phyloP scores from a whole-genome alignment of 108 stramenopile species.

The Cyclotella sp. region DNA sequence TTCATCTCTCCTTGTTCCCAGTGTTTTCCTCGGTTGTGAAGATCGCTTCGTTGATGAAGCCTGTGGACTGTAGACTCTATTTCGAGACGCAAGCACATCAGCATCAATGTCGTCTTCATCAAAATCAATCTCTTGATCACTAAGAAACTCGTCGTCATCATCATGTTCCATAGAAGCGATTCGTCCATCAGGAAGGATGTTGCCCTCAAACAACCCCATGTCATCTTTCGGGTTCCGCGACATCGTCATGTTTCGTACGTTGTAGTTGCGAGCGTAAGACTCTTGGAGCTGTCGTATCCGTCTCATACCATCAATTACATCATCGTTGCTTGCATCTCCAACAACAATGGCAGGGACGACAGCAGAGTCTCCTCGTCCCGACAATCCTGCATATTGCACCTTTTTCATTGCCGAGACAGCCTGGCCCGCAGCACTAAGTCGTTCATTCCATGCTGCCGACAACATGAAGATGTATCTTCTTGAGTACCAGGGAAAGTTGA shows the following conservation, averaged over 20 bases:
- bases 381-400: constrained; percentile 49
- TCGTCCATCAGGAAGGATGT: constrained; percentile 46
- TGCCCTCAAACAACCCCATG: constrained; percentile 38
- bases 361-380: constrained; percentile 61
- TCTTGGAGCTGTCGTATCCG: constrained; percentile 81
- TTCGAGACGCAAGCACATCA: constrained; percentile 86
- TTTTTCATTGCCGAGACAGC: constrained; percentile 91
- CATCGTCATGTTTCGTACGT: constrained; percentile 76
- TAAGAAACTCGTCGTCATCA: constrained; percentile 87
- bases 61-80: constrained; percentile 60
- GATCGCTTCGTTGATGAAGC: constrained; percentile 20
- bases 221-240: constrained; percentile 56
- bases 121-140: constrained; percentile 72
- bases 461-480: constrained; percentile 85
- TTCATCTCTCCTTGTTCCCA: constrained; percentile 45
- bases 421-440: constrained; percentile 80
- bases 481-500: constrained; percentile 63
- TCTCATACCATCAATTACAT: constrained; percentile 81
- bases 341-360: constrained; percentile 55
- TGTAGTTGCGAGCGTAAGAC: constrained; percentile 72
- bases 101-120: constrained; percentile 82
- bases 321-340: constrained; percentile 74
- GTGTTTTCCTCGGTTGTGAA: constrained; percentile 45
- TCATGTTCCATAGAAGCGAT: constrained; percentile 38
- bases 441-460: constrained; percentile 89